These are phyloP conservation scores for Plasmodium cynomolgi DNA, from an alignment of 169 alveolate species.

Conservation along the genomic window DNA sequence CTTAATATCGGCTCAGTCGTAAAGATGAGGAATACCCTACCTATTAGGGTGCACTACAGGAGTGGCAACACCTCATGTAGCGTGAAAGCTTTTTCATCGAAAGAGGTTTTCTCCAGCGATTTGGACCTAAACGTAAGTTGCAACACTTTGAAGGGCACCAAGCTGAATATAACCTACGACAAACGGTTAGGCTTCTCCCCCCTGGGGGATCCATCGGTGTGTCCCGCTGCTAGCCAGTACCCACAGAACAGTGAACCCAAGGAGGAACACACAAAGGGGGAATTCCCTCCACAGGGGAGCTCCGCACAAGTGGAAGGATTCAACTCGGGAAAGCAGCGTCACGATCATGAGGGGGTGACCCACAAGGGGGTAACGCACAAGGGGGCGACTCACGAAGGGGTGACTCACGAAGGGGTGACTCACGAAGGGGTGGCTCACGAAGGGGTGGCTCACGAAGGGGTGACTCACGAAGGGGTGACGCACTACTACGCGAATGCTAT, in stretches of 20 bases:
- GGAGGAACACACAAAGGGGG: background rate
- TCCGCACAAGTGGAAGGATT: background rate
- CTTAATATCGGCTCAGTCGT: background rate
- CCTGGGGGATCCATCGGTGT: background rate
- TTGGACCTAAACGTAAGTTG: background rate
- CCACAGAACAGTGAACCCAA: background rate
- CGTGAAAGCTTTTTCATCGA: background rate
- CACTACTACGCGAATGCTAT: background rate
- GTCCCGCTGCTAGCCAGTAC: background rate
- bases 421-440: too few species aligned
- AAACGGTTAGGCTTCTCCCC: background rate
- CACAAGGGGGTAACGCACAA: too few species aligned
- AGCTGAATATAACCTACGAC: conserved; percentile 1
- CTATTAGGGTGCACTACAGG: conserved; percentile 14
- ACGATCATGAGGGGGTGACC: too few species aligned
- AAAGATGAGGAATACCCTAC: conserved; percentile 1
- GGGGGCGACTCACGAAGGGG: too few species aligned
- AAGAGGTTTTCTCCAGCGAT: background rate
- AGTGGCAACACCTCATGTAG: background rate
- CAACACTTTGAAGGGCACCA: background rate
- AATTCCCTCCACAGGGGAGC: background rate
- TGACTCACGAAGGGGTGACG: too few species aligned
- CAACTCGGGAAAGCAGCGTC: background rate
- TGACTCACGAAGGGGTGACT: too few species aligned
- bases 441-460: too few species aligned